Base-by-base conservation (phyloP, 2,329 filamentous ascomycete species). In the Phialophora tarda region DNA sequence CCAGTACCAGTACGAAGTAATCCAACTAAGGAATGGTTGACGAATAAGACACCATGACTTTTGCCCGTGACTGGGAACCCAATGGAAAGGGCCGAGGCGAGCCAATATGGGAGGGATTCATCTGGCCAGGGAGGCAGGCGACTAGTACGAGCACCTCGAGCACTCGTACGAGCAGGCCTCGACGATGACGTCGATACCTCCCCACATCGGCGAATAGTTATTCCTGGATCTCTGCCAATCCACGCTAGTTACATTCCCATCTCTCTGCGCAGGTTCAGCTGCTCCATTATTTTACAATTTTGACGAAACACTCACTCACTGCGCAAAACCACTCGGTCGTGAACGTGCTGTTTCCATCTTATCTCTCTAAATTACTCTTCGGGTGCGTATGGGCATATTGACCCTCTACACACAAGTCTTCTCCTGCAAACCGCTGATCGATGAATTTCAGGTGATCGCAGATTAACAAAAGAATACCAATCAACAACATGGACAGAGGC, bases 401-500 rank as follows among this genome's bases (percentile, higher is more conserved):
- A 11, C 1, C 4, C 24, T 2, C n/a, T 41, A 34, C 23, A 34
- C 12, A 1, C 17, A 2, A 1, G 24, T 55, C 24, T 48, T 28
- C 8, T 32, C 24, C 8, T 8, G 17, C 21, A 14, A 11, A 14
- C 30, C 47, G 47, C 62, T 65, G 47, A 68, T n/a, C 11, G 54
- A 38, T 32, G 30, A 51, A 56, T 24, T 34, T 32, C 48, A 10
- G 51, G 30, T 23, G 32, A 51, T 59, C 38, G 26, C 48, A 21
- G 10, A 34, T 10, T n/a, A 47, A 41, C 24, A 17, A 28, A 56
- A 34, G 23, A 62, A 24, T 12, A 47, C 24, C 59, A 59, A 62
- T 62, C 63, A 7, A 57, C 62, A 54, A 53, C 51, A 85, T 85
- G 83, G 83, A 85, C 61, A 83, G 84, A 77, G 83, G 82, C 73